Base-by-base conservation (phyloP, 192 early-diverging fungal species). In the Pecoramyces ruminantium region DNA sequence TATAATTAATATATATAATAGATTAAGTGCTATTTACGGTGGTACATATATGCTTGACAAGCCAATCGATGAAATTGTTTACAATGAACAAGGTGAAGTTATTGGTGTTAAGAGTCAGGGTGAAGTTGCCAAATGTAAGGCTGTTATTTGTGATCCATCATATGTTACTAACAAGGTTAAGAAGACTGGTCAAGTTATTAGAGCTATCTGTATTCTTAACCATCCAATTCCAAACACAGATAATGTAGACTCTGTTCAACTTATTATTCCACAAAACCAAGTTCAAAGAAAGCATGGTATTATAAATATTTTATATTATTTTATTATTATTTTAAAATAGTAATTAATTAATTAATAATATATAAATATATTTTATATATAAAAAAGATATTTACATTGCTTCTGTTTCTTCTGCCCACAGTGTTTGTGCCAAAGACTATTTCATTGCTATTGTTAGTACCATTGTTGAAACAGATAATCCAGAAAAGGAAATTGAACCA, bases 41-140 rank as follows among this genome's bases (percentile, higher is more conserved):
- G 98, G 97, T 82, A 99, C 98, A 28, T 99, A 98, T 87, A 99
- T 99, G 98, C 90, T 99, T 34, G 92, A 92, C 85, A 96, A 95
- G 84, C 88, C 91, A 78, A 91, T 97, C 38, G 95, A 98, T 78
- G 95, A 97, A 86, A 90, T 99, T 79, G 88, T 97, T 78, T 92
- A 92, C 78, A 91, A 90, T 77, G 93, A 92, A 78, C 83, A 92
- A 80, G 97, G 97, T 80, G 90, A 90, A 82, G 92, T 96, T 84
- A 88, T 89, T 29, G 98, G 98, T 81, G 95, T 99, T n/a, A 92
- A 92, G 83, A 94, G 93, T 13, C 97, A 94, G 81, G 92, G 90
- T 27, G 93, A 98, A 87, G 87, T 86, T 29, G 97, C 93, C 30
- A 92, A 92, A 77, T 92, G 93, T 78, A 93, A 93, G 85, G 87